A percentile compares a stretch with the other conserved stretches of the same genome.
Conservation (phyloP, 352 stramenopile species). For the Phytophthora multivora region DNA sequence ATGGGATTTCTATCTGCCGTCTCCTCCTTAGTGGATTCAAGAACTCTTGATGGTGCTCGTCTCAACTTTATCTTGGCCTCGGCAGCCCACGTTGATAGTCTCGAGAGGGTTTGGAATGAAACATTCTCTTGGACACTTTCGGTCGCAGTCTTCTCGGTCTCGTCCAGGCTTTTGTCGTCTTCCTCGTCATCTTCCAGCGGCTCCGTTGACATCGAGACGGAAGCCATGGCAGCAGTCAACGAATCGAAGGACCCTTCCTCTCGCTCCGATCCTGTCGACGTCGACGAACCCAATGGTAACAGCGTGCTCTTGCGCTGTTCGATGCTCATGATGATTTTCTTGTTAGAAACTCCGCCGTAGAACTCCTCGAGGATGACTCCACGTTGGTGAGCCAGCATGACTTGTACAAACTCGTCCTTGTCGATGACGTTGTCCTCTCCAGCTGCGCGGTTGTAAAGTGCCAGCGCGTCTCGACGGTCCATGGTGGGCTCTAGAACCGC, state of each 20-base stretch:
- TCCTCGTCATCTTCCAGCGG: conserved; percentile 42
- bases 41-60: conserved; percentile 2
- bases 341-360: conserved; percentile 53
- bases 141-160: conserved; percentile 15
- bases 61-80: conserved; percentile 61
- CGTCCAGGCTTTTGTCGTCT: conserved; percentile 14
- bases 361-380: conserved; percentile 68
- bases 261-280: conserved; percentile 39
- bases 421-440: conserved; percentile 81
- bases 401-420: conserved; percentile 77
- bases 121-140: conserved; percentile 55
- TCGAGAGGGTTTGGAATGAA: conserved; percentile 64
- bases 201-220: conserved; percentile 23
- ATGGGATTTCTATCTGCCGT: not conserved
- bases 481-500: conserved; percentile 66
- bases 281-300: conserved; percentile 10
- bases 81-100: conserved; percentile 59
- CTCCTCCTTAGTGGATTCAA: conserved; percentile 19
- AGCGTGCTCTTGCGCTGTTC: conserved; percentile 57
- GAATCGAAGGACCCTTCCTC: conserved; percentile 66
- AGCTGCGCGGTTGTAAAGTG: conserved; percentile 67
- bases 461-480: conserved; percentile 59
- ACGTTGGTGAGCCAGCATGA: conserved; percentile 78
- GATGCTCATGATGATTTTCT: conserved; percentile 57
- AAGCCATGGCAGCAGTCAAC: conserved; percentile 52